Percentiles rank a stretch among this genome's conserved stretches.
These are phyloP conservation scores for Clausena lansium DNA, from an alignment of 345 rosid species.

Conservation along the genomic window DNA sequence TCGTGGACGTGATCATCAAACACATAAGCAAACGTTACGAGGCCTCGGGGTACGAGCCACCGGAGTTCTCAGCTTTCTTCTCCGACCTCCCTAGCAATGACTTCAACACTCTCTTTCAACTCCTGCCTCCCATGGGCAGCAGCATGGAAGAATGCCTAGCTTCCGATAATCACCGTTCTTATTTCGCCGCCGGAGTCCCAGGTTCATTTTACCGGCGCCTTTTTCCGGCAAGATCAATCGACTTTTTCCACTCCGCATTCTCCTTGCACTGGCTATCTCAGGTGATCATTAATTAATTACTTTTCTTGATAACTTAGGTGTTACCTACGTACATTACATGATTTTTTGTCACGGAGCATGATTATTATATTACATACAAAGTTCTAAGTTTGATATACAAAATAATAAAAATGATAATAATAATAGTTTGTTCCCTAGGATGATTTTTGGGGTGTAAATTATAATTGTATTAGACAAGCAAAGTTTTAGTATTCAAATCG, in stretches of 20 bases:
- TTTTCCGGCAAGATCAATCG: constrained; percentile 72
- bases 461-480: background rate
- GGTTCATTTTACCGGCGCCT: constrained; percentile 89
- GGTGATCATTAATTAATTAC: constrained; percentile 35
- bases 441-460: constrained; percentile 10
- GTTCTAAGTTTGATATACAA: background rate
- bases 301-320: background rate
- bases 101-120: constrained; percentile 93
- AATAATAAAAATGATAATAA: background rate
- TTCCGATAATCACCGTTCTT: constrained; percentile 66
- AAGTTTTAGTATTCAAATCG: background rate
- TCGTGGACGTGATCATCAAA: constrained; percentile 68
- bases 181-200: constrained; percentile 82
- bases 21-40: constrained; percentile 74
- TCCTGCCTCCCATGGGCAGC: constrained; percentile 64
- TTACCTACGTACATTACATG: background rate
- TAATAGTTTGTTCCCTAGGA: constrained; percentile 16
- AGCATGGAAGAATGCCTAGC: constrained; percentile 90
- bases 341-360: background rate
- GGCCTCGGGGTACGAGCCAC: constrained; percentile 47
- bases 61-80: constrained; percentile 86
- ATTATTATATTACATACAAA: background rate
- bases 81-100: constrained; percentile 94
- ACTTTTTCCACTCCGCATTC: constrained; percentile 88
- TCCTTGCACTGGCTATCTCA: constrained; percentile 98